phyloP scores from a whole-genome alignment of 257 asterid species.

The Scutellaria baicalensis region DNA sequence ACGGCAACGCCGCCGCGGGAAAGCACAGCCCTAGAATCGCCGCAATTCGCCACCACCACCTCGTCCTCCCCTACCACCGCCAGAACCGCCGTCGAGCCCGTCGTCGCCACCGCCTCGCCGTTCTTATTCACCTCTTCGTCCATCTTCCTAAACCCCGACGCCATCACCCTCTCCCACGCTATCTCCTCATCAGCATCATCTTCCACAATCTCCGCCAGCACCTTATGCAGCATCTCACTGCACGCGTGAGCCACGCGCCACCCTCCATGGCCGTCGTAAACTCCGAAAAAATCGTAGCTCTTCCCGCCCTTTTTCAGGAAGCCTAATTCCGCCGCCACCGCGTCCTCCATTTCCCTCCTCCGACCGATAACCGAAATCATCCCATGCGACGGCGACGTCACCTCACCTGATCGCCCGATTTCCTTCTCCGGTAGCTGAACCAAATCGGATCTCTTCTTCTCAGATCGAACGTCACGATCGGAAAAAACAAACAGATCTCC shows the following conservation, averaged over 20 bases:
- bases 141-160: slow-evolving; percentile 43
- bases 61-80: slow-evolving; percentile 62
- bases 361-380: slow-evolving; percentile 47
- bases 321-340: slow-evolving; percentile 39
- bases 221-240: slow-evolving; percentile 38
- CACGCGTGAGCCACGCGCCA: slow-evolving; percentile 58
- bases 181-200: slow-evolving; percentile 1
- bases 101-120: slow-evolving; percentile 42
- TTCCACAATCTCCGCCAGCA: slow-evolving; percentile 19
- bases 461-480: not conserved
- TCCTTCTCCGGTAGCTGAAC: not conserved
- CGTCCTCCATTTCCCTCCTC: slow-evolving; percentile 78
- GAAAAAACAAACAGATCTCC: not conserved
- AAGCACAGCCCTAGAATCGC: slow-evolving; percentile 77
- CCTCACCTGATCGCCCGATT: not conserved
- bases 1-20: slow-evolving; percentile 54
- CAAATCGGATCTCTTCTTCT: slow-evolving; percentile 12
- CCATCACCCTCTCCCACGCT: slow-evolving; percentile 55
- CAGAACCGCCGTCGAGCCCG: slow-evolving; percentile 74
- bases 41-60: slow-evolving; percentile 72
- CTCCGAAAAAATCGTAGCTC: slow-evolving; percentile 50
- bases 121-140: slow-evolving; percentile 46
- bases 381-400: slow-evolving; percentile 29
- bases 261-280: slow-evolving; percentile 83
- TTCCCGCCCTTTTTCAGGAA: slow-evolving; percentile 28